phyloP scores from a whole-genome alignment of 2,329 filamentous ascomycete species.

The Metarhizium robertsii region DNA sequence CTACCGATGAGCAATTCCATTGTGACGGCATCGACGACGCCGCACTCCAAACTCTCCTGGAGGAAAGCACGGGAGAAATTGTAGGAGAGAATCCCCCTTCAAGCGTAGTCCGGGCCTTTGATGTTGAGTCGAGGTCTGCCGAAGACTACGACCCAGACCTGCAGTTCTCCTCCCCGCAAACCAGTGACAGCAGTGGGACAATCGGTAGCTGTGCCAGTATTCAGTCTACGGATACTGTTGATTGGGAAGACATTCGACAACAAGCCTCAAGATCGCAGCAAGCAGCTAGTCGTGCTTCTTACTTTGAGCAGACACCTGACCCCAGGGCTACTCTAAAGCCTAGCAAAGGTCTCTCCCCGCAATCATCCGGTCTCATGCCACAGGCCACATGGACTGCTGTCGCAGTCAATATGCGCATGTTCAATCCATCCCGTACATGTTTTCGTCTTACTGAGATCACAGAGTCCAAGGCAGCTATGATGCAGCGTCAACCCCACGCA shows the following conservation, averaged over 20 bases:
- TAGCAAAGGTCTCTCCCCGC: neutral
- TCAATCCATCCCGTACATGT: constrained; percentile 34
- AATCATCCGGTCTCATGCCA: neutral
- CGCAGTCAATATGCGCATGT: neutral
- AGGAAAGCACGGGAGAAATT: neutral
- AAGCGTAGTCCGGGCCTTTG: constrained; percentile 23
- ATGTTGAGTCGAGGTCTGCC: constrained; percentile 23
- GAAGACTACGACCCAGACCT: constrained; percentile 26
- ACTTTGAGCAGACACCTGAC: neutral
- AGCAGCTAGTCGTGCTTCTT: neutral
- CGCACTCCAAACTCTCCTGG: neutral
- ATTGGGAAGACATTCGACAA: constrained; percentile 27
- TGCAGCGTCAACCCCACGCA: constrained; percentile 24
- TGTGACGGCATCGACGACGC: neutral
- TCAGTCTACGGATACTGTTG: constrained; percentile 22
- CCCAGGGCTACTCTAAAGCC: neutral
- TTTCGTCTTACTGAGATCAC: constrained; percentile 56
- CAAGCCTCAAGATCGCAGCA: neutral
- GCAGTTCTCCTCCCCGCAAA: constrained; percentile 22
- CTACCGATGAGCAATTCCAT: neutral
- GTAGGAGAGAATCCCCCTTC: constrained; percentile 13
- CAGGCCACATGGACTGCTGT: neutral
- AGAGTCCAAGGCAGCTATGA: constrained; percentile 28
- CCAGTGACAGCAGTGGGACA: neutral
- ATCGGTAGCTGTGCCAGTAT: neutral